Base-by-base conservation (phyloP, 129 eudicot species). In the Silybum marianum region DNA sequence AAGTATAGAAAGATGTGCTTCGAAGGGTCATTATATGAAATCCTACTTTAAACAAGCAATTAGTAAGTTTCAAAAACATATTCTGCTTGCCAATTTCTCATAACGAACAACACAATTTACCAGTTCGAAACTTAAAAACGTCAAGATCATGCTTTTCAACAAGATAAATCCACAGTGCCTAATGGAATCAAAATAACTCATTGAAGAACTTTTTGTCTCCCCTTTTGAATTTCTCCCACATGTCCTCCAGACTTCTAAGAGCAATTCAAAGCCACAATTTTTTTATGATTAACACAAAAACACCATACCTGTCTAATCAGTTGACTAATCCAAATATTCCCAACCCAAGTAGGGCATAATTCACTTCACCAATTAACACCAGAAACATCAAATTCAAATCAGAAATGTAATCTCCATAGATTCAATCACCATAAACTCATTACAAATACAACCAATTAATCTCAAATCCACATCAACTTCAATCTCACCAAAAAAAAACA, bases 21-120 rank as follows among this genome's bases (percentile, higher is more conserved):
- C 16, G 71, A 34, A 69, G 62, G 74, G 4, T 16, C 54, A 38
- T 40, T 65, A 39, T 38, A 32, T 32, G 36, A 34, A 40, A 78
- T 63, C 80, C 60, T 42, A 67, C 63, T 39, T 65, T 18, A 77
- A 48, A 24, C n/a, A 67, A 40, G 25, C 74, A 22, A 69, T 69
- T 28, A 14, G 42, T 71, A 71, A 22, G 62, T 71, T 78, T 19
- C 77, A 71, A 80, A 80, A 58, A 9, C 16, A 58, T 11, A 70
- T 14, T 28, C 63, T 54, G 25, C 71, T 69, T 18, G 72, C 60
- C 72, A 58, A 80, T 34, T 72, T 60, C 78, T 80, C 72, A 71
- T 32, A 38, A 80, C 23, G 7, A 30, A 13, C 34, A 46, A 39
- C 78, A 66, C 44, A 11, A 40, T 14, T 67, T 40, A 67, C 14